phyloP scores from a whole-genome alignment of 208 protist genomes.

The Strigomonas culicis region DNA sequence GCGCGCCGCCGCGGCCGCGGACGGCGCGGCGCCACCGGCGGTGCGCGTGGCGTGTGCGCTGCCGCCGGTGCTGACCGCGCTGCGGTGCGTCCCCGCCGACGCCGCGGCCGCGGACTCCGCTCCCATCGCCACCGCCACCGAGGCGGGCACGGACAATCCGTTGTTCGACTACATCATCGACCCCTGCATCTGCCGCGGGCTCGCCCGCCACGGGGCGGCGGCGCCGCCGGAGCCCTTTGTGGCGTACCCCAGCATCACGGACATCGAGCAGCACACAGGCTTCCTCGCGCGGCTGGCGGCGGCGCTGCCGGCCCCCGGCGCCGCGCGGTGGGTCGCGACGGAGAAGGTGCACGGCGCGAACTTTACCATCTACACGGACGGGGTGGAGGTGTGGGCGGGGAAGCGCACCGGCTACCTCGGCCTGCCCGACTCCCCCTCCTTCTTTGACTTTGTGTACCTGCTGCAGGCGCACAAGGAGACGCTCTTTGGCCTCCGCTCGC shows the following conservation, averaged over 20 bases:
- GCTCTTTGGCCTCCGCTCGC: not conserved
- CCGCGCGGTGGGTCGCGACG: conserved; percentile 23
- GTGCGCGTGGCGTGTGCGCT: not conserved
- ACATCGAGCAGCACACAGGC: conserved; percentile 7
- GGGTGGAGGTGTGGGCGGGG: conserved; percentile 15
- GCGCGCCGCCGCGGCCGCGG: not conserved
- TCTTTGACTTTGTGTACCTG: conserved; percentile 17
- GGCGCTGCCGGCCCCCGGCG: not conserved
- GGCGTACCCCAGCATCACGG: conserved; percentile 27
- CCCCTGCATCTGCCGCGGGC: too few species aligned
- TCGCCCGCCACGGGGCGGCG: not conserved
- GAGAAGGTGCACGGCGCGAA: conserved; percentile 39
- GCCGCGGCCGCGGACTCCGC: too few species aligned
- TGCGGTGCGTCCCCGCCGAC: too few species aligned
- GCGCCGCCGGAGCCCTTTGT: not conserved
- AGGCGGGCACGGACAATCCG: too few species aligned
- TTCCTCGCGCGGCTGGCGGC: conserved; percentile 8
- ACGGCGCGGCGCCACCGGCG: not conserved
- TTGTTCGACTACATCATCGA: too few species aligned
- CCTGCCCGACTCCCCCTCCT: conserved; percentile 14
- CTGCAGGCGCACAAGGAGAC: conserved; percentile 1
- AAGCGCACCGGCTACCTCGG: conserved; percentile 17
- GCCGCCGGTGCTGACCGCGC: too few species aligned
- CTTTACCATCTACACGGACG: conserved; percentile 22
- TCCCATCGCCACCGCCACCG: not conserved